These are phyloP conservation scores for Colletotrichum truncatum DNA, from an alignment of 2,329 filamentous ascomycete genomes.

Conservation along the genomic window DNA sequence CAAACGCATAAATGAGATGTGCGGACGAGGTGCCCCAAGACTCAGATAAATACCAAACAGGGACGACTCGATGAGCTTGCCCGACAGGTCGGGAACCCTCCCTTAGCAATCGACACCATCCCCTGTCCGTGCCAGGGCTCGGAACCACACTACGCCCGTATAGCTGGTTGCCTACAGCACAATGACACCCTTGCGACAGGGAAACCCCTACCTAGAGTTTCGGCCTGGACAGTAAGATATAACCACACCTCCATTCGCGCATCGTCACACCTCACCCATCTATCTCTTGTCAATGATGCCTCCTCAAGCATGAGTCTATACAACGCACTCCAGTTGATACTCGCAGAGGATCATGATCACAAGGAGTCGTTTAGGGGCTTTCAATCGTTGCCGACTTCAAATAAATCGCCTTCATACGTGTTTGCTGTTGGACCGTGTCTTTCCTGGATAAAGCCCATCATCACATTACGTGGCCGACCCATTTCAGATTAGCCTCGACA, in stretches of 20 bases:
- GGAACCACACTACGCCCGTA: constrained; percentile 28
- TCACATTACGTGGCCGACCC: neutral
- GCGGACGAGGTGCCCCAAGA: constrained; percentile 4
- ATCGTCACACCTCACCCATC: neutral
- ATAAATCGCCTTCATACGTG: neutral
- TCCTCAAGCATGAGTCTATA: neutral
- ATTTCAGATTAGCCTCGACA: neutral
- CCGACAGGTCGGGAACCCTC: constrained; percentile 22
- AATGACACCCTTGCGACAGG: constrained; percentile 20
- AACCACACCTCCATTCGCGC: neutral
- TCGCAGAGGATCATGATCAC: neutral
- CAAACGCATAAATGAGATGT: neutral
- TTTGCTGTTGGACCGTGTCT: too few species aligned
- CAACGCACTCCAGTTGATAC: neutral
- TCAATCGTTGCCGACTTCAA: neutral
- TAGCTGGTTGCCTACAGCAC: constrained; percentile 23
- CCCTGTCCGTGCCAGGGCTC: constrained; percentile 26
- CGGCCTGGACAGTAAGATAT: neutral
- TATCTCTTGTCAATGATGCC: neutral
- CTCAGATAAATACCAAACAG: constrained; percentile 11
- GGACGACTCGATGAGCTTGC: constrained; percentile 6
- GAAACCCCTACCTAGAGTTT: neutral
- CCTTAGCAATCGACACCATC: constrained; percentile 9
- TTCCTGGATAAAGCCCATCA: too few species aligned
- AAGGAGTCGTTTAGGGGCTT: neutral